Percentiles rank a stretch among this genome's conserved stretches.
These are phyloP conservation scores for Diaporthe eres DNA, from an alignment of 2,329 filamentous ascomycete species.

Conservation along the genomic window DNA sequence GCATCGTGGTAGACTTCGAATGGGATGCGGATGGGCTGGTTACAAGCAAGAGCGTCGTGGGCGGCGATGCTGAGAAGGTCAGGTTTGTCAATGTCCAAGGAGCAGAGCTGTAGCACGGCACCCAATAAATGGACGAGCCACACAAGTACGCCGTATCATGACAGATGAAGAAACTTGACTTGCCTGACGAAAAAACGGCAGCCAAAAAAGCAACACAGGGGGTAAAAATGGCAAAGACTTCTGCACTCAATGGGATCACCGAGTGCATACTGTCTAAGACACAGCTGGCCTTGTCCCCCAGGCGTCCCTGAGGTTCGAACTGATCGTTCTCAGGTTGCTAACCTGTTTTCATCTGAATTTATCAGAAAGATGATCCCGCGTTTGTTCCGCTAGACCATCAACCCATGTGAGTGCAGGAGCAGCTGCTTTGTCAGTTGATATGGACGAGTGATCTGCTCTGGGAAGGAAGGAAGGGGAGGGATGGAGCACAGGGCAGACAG, in stretches of 20 bases:
- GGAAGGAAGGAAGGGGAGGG: background rate
- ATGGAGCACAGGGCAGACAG: background rate
- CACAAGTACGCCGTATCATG: background rate
- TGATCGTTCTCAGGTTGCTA: background rate
- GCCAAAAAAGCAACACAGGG: background rate
- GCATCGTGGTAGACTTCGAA: conserved; percentile 57
- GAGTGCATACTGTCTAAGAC: conserved; percentile 13
- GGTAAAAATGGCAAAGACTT: conserved; percentile 15
- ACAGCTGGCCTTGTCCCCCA: background rate
- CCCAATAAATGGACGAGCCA: background rate
- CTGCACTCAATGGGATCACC: background rate
- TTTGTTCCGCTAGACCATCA: background rate
- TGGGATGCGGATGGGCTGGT: conserved; percentile 58
- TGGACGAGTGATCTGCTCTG: background rate
- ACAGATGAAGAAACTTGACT: background rate
- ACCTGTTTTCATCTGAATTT: background rate
- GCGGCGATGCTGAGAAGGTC: conserved; percentile 36
- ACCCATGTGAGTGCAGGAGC: background rate
- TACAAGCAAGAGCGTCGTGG: conserved; percentile 35
- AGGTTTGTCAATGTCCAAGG: conserved; percentile 44
- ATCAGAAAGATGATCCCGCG: background rate
- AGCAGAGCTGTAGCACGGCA: conserved; percentile 13
- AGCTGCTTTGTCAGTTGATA: background rate
- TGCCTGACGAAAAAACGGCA: background rate
- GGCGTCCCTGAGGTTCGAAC: background rate